A percentile compares a stretch with the other conserved stretches of the same genome.
Evolutionary conservation across 2,329 filamentous ascomycete species (phyloP).

Genomic region (Diplodia sapinea): DNA sequence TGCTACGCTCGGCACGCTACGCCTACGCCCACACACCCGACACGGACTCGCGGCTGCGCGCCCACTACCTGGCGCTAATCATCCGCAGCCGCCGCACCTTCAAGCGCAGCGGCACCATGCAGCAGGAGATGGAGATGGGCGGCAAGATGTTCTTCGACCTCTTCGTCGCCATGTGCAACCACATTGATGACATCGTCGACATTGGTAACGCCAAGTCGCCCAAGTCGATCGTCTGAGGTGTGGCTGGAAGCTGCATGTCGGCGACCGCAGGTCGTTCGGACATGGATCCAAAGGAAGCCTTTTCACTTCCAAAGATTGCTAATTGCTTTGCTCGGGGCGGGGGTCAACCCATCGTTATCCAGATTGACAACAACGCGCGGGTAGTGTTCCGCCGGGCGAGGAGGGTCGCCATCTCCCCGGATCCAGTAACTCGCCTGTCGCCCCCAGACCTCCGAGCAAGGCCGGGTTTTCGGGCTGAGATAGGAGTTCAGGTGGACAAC

Average conservation of each 20-base stretch:
- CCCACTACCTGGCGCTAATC: constrained; percentile 96
- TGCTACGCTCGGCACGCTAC: constrained; percentile 90
- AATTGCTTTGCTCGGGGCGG: constrained; percentile 9
- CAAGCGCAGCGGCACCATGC: constrained; percentile 98
- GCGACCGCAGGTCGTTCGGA: constrained; percentile 11
- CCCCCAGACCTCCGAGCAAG: constrained; percentile 1
- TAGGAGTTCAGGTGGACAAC: constrained; percentile 26
- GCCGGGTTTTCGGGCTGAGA: neutral
- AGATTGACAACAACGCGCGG: constrained; percentile 16
- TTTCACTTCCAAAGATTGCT: constrained; percentile 17
- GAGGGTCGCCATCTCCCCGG: constrained; percentile 22
- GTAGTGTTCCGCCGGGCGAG: neutral
- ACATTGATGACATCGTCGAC: constrained; percentile 94
- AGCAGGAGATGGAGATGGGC: constrained; percentile 96
- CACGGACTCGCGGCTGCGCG: constrained; percentile 88
- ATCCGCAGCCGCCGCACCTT: constrained; percentile 97
- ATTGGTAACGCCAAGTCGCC: constrained; percentile 53
- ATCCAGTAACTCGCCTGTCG: constrained; percentile 2
- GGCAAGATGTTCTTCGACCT: constrained; percentile 97
- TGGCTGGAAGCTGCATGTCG: constrained; percentile 10
- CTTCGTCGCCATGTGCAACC: constrained; percentile 98
- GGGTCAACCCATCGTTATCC: neutral
- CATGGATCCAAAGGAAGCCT: constrained; percentile 7
- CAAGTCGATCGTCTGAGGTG: constrained; percentile 50
- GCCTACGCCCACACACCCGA: constrained; percentile 95